phyloP scores from a whole-genome alignment of 2,329 filamentous ascomycete species.

The Metarhizium guizhouense region DNA sequence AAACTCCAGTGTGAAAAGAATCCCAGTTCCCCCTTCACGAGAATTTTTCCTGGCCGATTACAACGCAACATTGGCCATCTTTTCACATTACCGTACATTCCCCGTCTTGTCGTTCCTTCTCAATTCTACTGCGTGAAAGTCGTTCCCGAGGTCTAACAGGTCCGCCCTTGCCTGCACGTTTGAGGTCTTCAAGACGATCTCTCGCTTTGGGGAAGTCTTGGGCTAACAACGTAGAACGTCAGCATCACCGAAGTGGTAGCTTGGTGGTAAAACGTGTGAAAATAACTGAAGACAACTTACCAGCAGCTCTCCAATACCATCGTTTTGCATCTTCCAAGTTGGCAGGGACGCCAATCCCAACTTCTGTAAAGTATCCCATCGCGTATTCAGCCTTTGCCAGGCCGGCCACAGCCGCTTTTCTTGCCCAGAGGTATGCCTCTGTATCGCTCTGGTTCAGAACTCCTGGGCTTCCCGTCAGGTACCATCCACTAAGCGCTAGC shows the following conservation, averaged over 20 bases:
- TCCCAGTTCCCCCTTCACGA: neutral
- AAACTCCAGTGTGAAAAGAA: neutral
- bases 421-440: slow-evolving; percentile 93
- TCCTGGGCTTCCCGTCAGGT: slow-evolving; percentile 81
- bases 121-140: slow-evolving; percentile 72
- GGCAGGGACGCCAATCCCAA: slow-evolving; percentile 78
- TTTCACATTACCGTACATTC: slow-evolving; percentile 77
- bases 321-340: slow-evolving; percentile 92
- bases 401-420: slow-evolving; percentile 82
- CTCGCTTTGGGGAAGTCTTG: slow-evolving; percentile 92
- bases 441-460: slow-evolving; percentile 88
- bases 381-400: slow-evolving; percentile 93
- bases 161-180: slow-evolving; percentile 62
- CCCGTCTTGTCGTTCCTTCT: slow-evolving; percentile 79
- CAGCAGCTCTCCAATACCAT: slow-evolving; percentile 96
- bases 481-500: slow-evolving; percentile 81
- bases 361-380: slow-evolving; percentile 94
- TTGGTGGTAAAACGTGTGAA: neutral
- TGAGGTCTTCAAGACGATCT: slow-evolving; percentile 86
- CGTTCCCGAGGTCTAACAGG: slow-evolving; percentile 63
- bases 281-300: slow-evolving; percentile 45
- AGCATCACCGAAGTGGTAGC: neutral
- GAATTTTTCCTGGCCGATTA: neutral
- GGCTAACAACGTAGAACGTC: slow-evolving; percentile 43
- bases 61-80: neutral